Percentiles rank a stretch among this genome's conserved stretches.
Evolutionary conservation across 306 rosid species (phyloP).

Genomic region (Gillenia trifoliata): DNA sequence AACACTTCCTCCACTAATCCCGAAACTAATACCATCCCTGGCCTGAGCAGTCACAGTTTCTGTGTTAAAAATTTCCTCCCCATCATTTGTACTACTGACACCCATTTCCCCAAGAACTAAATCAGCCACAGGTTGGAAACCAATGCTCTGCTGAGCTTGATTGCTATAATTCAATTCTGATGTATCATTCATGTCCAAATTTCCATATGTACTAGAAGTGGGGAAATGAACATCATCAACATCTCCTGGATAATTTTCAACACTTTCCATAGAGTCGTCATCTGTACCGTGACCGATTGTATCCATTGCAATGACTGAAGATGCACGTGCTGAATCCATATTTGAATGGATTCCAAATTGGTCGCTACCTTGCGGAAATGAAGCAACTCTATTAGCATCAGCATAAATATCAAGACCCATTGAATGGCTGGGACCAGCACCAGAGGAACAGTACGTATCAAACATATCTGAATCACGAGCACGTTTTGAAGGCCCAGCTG

Average conservation of each 20-base stretch:
- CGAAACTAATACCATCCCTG: conserved; percentile 87
- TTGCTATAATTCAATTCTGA: conserved; percentile 89
- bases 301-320: conserved; percentile 99
- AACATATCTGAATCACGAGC: conserved; percentile 75
- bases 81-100: conserved; percentile 86
- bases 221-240: conserved; percentile 86
- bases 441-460: conserved; percentile 76
- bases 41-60: conserved; percentile 89
- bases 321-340: conserved; percentile 88
- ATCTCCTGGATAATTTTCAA: conserved; percentile 86
- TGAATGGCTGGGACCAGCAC: conserved; percentile 94
- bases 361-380: conserved; percentile 72
- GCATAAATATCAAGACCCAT: conserved; percentile 66
- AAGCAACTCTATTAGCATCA: conserved; percentile 56
- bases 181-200: conserved; percentile 82
- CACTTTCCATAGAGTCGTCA: conserved; percentile 97
- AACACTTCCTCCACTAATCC: conserved; percentile 96
- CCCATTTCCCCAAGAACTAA: conserved; percentile 76
- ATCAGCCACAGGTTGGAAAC: conserved; percentile 67
- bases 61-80: conserved; percentile 85
- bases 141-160: conserved; percentile 85
- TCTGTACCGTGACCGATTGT: conserved; percentile 69
- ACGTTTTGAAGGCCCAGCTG: conserved; percentile 95
- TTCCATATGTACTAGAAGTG: conserved; percentile 82
- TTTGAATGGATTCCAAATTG: conserved; percentile 62